Evolutionary conservation across 2,329 filamentous ascomycete species (phyloP).

Genomic region (Pseudogymnoascus sp.): DNA sequence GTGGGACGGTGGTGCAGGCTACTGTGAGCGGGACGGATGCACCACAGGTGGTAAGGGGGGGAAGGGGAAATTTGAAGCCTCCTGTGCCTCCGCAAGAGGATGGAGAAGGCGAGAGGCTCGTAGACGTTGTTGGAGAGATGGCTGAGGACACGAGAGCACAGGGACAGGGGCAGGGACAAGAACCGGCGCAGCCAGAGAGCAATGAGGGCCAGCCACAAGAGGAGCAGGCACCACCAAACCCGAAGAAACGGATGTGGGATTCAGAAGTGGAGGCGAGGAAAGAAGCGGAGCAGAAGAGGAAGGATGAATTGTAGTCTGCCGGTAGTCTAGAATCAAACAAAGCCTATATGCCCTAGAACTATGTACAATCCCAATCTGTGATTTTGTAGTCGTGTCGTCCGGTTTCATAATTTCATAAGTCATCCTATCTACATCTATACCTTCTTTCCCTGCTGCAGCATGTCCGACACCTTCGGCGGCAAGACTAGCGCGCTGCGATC

Average conservation of each 20-base stretch:
- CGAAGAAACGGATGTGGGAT: constrained; percentile 56
- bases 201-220: constrained; percentile 13
- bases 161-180: constrained; percentile 4
- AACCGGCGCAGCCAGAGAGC: background rate
- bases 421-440: constrained; percentile 32
- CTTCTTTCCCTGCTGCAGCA: constrained; percentile 54
- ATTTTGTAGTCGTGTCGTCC: background rate
- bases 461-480: constrained; percentile 81
- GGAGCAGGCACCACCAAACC: constrained; percentile 37
- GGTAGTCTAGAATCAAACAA: constrained; percentile 2
- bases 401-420: background rate
- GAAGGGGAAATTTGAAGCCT: constrained; percentile 26
- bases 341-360: background rate
- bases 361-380: background rate
- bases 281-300: constrained; percentile 10
- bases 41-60: constrained; percentile 17
- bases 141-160: constrained; percentile 33
- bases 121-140: constrained; percentile 48
- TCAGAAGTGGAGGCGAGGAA: constrained; percentile 34
- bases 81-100: constrained; percentile 33
- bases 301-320: constrained; percentile 9
- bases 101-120: constrained; percentile 35
- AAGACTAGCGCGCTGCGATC: constrained; percentile 77
- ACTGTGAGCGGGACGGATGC: constrained; percentile 16
- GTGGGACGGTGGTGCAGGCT: constrained; percentile 9